Base-by-base conservation (phyloP, 2,329 filamentous ascomycete genomes). In the Lecanicillium sp. region DNA sequence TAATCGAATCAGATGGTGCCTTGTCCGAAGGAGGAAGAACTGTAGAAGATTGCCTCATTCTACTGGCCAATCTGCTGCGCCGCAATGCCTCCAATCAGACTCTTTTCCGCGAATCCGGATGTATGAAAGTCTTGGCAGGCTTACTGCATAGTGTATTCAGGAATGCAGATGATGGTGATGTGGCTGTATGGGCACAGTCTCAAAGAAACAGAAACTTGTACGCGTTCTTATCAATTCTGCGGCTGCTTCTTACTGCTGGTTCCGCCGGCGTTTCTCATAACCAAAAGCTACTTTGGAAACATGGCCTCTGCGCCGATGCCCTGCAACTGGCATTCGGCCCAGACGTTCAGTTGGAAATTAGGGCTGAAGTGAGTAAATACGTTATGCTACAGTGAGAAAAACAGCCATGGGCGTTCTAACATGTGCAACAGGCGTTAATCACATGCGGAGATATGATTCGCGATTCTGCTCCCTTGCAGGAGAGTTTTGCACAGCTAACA, bases 21-120 rank as follows among this genome's bases (percentile, higher is more conserved):
- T 70, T 98, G 37, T 77, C 76, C 4, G 84, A 94, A 57, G 93
- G 93, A 14, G 89, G 87, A 35, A 85, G 91, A 52, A 79, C 87
- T 11, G 87, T 96, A 3, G 91, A 97, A 65, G 93, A 98, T 65
- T 96, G 90, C 57, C 72, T 98, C 17, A 91, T 93, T 49, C 73
- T 98, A 45, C 73, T 97, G 41, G 89, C 90, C 35, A 97, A 97
- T 63, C 78, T 98, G 11, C 72, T 98, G 23, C 81, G 86, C 27
- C 78, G 90, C 57, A 97, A 97, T 62, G 73, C 83, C 2, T 93
- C 90, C 2, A 98, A 98, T 60, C 93, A 98, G 65, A 88, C 89
- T 10, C 83, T 91, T 48, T 97, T 98, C 64, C 80, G 91, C 49
- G 93, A 98, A 63, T 91, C 87, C 37, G 90, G 89, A 1, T 90